Evolutionary conservation across 345 rosid species (phyloP), one percentile per base, ranked within the genome.

Genomic region (Melaleuca alternifolia): DNA sequence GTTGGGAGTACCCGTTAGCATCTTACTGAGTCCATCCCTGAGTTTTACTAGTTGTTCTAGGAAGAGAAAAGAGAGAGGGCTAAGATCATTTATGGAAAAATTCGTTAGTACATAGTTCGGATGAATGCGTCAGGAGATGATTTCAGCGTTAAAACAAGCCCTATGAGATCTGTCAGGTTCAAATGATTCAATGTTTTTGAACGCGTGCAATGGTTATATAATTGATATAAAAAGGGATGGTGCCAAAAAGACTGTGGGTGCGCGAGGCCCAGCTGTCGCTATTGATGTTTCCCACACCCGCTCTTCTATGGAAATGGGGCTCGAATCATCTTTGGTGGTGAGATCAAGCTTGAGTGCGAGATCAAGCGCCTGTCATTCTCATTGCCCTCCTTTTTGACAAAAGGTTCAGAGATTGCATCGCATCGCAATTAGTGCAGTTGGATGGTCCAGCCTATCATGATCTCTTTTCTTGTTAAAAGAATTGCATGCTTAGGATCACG

Each of bases 191-290:
- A 33, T 71, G 48, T 71, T 37, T 20, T 18, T 41, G 48, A 71
- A 71, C 3, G 81, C 81, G 81, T 37, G 81, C 48, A 18, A 18
- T 18, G 48, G 18, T 71, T 71, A 16, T 41, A 48, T 20, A 71
- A 18, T 37, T 48, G 9, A 81, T 15, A 30, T 18, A 76, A 61
- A 41, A 24, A 20, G 37, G 48, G 87, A 50, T 82, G 71, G 84
- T 51, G 88, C 86, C 88, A 83, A 75, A 76, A 71, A 57, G 51
- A 76, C 82, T 50, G 44, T 84, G 83, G 88, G 90, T 89, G 91
- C 84, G 86, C 57, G 88, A 88, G 92, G 88, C 91, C 91, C 92
- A 92, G 84, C 83, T 88, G 93, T 90, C 89, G 88, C 91, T 87
- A 61, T 92, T 89, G 24, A 65, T 89, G 90, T 65, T 88, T 87